Conservation (phyloP, 2,329 filamentous ascomycete species). For the Teratosphaeria viscida region DNA sequence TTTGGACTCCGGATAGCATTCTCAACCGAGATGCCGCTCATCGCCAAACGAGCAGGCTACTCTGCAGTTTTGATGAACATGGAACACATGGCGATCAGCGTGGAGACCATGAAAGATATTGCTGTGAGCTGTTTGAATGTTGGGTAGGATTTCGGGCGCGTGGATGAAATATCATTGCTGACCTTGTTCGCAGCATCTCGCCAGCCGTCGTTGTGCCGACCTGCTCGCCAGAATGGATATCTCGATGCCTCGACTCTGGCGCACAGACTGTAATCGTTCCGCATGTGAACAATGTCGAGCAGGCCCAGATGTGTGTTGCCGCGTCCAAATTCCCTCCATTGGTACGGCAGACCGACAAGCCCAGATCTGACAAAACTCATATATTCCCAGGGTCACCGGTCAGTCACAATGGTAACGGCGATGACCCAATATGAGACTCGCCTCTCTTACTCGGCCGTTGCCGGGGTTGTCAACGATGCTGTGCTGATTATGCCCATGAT, state of each 20-base stretch:
- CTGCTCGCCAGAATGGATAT: neutral
- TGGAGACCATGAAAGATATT: neutral
- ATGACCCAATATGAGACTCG: neutral
- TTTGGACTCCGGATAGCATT: neutral
- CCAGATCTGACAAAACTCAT: neutral
- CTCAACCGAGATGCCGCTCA: neutral
- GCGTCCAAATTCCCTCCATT: neutral
- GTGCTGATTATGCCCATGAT: neutral
- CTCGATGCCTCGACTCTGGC: neutral
- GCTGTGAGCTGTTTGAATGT: neutral
- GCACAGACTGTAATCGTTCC: neutral
- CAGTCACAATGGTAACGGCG: neutral
- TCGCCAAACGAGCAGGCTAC: neutral
- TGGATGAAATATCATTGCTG: no score
- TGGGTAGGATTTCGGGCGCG: neutral
- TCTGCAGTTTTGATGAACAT: neutral
- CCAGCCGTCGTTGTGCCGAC: neutral
- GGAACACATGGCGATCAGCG: neutral
- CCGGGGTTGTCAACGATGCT: neutral
- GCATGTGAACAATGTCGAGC: neutral
- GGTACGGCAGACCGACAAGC: neutral
- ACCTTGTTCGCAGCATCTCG: no score
- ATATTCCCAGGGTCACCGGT: neutral
- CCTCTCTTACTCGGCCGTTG: neutral
- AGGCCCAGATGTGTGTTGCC: neutral